phyloP scores from a whole-genome alignment of 345 rosid genomes.

The Ceriops tagal region DNA sequence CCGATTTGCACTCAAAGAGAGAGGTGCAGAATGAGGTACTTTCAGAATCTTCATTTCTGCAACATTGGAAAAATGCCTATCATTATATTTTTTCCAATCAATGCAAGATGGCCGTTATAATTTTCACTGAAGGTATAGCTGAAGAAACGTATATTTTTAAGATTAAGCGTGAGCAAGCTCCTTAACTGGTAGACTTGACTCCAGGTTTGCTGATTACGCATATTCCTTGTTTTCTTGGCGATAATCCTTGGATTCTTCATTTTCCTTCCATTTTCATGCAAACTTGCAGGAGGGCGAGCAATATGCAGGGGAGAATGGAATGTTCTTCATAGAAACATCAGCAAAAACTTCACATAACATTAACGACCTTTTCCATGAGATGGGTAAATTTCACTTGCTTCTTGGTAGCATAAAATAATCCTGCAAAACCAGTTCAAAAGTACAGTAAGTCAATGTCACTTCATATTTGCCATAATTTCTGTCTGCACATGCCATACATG shows the following conservation, averaged over 20 bases:
- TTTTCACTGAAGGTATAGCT: no score
- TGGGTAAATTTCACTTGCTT: slow-evolving; percentile 24
- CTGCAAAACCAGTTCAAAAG: not conserved
- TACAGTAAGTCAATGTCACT: not conserved
- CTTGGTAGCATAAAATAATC: not conserved
- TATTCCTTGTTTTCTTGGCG: not conserved
- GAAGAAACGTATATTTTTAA: not conserved
- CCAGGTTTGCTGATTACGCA: no score
- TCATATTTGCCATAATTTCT: not conserved
- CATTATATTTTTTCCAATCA: not conserved
- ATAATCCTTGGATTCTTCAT: not conserved
- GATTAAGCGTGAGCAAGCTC: not conserved
- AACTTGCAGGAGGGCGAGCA: slow-evolving; percentile 32
- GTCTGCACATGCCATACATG: not conserved
- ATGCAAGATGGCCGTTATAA: no score
- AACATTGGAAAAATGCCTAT: not conserved
- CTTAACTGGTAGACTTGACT: not conserved
- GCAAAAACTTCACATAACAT: slow-evolving; percentile 43
- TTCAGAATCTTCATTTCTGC: no score
- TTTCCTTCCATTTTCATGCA: not conserved
- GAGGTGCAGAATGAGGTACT: slow-evolving; percentile 40
- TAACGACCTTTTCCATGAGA: slow-evolving; percentile 39
- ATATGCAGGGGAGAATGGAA: slow-evolving; percentile 41
- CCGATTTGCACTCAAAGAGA: slow-evolving; percentile 30
- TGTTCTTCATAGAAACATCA: slow-evolving; percentile 44